Evolutionary conservation across 768 basidiomycete species (phyloP).

Genomic region (Mycena chlorophos): DNA sequence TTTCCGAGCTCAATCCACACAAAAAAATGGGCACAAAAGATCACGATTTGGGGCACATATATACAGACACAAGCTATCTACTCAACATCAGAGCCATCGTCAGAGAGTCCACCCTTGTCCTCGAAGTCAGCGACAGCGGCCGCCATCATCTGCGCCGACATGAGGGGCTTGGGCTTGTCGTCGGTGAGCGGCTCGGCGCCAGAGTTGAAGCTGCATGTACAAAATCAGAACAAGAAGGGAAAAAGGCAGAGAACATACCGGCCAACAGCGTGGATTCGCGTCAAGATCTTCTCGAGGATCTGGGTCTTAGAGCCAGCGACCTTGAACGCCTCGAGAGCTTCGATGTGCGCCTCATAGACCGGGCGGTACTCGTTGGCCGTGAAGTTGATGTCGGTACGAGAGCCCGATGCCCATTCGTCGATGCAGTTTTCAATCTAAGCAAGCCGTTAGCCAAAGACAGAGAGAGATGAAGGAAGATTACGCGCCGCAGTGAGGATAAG

Average conservation of each 20-base stretch:
- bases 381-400: slow-evolving; percentile 17
- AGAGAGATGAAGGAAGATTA: neutral
- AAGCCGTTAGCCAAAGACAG: neutral
- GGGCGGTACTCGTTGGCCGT: slow-evolving; percentile 17
- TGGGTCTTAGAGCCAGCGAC: neutral
- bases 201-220: slow-evolving; percentile 2
- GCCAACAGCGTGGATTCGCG: slow-evolving; percentile 9
- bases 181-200: slow-evolving; percentile 2
- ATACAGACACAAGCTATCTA: neutral
- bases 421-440: slow-evolving; percentile 24
- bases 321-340: slow-evolving; percentile 14
- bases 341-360: slow-evolving; percentile 20
- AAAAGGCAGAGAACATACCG: slow-evolving; percentile 1
- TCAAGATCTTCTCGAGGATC: slow-evolving; percentile 1
- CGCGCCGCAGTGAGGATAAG: slow-evolving; percentile 23
- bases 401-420: slow-evolving; percentile 25
- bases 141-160: neutral
- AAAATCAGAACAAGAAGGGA: neutral
- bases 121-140: neutral
- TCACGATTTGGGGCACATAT: neutral
- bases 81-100: neutral
- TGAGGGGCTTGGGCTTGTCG: neutral
- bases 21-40: neutral
- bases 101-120: neutral
- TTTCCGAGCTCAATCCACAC: neutral